These are phyloP conservation scores for Fusarium sp. DNA, from an alignment of 2,329 filamentous ascomycete genomes.

Conservation along the genomic window DNA sequence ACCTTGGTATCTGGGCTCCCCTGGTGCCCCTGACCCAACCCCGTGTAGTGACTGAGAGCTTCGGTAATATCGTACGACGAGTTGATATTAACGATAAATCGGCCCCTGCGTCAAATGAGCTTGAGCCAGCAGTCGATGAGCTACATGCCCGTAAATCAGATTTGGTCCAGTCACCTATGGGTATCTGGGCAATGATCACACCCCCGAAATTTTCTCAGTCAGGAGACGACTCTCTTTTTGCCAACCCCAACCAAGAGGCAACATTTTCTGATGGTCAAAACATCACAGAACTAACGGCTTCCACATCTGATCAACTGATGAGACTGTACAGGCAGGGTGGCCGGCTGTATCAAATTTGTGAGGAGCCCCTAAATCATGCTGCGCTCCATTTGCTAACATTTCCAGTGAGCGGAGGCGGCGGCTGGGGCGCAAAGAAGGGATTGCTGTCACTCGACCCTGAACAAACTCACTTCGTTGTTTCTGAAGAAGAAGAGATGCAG, in stretches of 20 bases:
- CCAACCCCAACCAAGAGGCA: conserved; percentile 38
- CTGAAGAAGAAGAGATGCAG: conserved; percentile 66
- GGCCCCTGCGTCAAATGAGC: conserved; percentile 76
- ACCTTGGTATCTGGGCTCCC: conserved; percentile 57
- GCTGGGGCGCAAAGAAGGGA: conserved; percentile 86
- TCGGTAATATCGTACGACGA: conserved; percentile 83
- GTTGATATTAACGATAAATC: conserved; percentile 63
- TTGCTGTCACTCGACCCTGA: conserved; percentile 83
- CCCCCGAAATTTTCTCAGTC: conserved; percentile 55
- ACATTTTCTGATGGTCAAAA: conserved; percentile 41
- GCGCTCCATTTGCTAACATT: conserved; percentile 31
- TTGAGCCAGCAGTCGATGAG: conserved; percentile 73
- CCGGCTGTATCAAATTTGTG: conserved; percentile 59
- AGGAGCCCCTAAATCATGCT: conserved; percentile 11
- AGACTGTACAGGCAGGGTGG: conserved; percentile 58
- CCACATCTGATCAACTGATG: conserved; percentile 50
- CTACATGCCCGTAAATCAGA: conserved; percentile 62
- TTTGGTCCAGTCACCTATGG: conserved; percentile 62
- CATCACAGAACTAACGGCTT: conserved; percentile 39
- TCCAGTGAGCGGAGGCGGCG: conserved; percentile 81
- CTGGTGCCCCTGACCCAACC: conserved; percentile 74
- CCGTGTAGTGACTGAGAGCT: conserved; percentile 72
- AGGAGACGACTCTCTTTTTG: conserved; percentile 9
- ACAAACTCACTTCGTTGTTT: conserved; percentile 60
- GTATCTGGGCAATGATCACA: conserved; percentile 80